phyloP scores from a whole-genome alignment of 768 basidiomycete species.

The Amylocystis lapponica region DNA sequence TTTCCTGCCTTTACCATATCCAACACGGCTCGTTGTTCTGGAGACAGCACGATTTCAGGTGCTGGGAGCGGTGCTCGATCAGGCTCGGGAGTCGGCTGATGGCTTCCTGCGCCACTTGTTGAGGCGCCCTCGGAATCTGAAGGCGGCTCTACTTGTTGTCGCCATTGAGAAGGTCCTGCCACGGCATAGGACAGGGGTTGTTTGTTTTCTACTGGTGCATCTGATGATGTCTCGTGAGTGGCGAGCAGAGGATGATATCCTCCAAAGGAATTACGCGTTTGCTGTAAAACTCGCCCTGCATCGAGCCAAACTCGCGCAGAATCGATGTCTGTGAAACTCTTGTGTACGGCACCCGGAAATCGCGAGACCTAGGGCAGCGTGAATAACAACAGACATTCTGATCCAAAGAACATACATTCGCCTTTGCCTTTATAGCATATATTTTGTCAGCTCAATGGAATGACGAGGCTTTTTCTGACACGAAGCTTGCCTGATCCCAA shows the following conservation, averaged over 20 bases:
- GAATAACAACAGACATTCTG: neutral
- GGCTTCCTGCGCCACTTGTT: neutral
- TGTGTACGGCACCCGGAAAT: slow-evolving; percentile 46
- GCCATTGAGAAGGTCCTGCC: too few species aligned
- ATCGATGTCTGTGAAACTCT: slow-evolving; percentile 39
- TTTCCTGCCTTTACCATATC: slow-evolving; percentile 48
- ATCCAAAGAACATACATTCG: slow-evolving; percentile 30
- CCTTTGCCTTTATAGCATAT: slow-evolving; percentile 35
- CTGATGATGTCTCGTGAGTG: neutral
- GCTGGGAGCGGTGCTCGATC: neutral
- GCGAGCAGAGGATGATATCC: neutral
- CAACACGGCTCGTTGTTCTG: slow-evolving; percentile 47
- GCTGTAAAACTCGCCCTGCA: neutral
- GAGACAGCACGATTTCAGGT: slow-evolving; percentile 31
- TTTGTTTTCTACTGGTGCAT: neutral
- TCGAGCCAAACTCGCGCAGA: slow-evolving; percentile 46
- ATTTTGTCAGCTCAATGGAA: too few species aligned
- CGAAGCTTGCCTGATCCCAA: slow-evolving; percentile 50
- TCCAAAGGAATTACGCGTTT: neutral
- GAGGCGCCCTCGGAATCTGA: neutral
- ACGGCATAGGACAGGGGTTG: too few species aligned
- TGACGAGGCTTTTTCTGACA: neutral
- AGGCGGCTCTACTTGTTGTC: neutral
- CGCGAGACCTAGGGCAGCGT: slow-evolving; percentile 38
- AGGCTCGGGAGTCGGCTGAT: neutral